Evolutionary conservation across 441 rosid species (phyloP).

Genomic region (Breynia disticha): DNA sequence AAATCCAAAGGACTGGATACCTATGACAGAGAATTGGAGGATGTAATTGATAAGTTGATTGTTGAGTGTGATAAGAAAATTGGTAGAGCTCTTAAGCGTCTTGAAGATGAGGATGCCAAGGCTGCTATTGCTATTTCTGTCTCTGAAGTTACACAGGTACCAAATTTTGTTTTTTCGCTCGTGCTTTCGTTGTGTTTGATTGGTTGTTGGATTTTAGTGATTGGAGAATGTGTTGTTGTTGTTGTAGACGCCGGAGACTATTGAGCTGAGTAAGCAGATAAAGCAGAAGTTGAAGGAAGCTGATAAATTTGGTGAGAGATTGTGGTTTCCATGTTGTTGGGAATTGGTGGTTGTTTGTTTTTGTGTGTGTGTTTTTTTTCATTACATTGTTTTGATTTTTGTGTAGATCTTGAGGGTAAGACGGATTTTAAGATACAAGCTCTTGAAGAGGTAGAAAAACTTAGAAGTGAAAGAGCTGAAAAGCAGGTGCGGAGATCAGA

Average conservation of each 20-base stretch:
- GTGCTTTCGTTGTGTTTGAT: not conserved
- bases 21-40: conserved; percentile 92
- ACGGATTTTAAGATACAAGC: conserved; percentile 84
- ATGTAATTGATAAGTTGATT: conserved; percentile 85
- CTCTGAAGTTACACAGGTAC: conserved; percentile 92
- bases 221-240: not conserved
- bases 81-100: conserved; percentile 92
- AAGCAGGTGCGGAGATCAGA: conserved; percentile 47
- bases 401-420: conserved; percentile 88
- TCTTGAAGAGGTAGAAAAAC: conserved; percentile 86
- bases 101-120: conserved; percentile 97
- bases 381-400: conserved; percentile 5
- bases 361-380: too few species aligned
- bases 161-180: conserved; percentile 2
- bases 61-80: conserved; percentile 97
- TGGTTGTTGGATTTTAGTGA: not conserved
- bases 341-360: too few species aligned
- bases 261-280: conserved; percentile 76
- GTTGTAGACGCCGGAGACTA: conserved; percentile 65
- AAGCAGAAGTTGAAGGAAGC: conserved; percentile 93
- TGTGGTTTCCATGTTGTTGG: not conserved
- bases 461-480: conserved; percentile 90
- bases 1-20: conserved; percentile 68
- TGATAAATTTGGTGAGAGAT: conserved; percentile 61
- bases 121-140: conserved; percentile 98